Conservation (phyloP, 352 stramenopile genomes). For the Globisporangium parvum region DNA sequence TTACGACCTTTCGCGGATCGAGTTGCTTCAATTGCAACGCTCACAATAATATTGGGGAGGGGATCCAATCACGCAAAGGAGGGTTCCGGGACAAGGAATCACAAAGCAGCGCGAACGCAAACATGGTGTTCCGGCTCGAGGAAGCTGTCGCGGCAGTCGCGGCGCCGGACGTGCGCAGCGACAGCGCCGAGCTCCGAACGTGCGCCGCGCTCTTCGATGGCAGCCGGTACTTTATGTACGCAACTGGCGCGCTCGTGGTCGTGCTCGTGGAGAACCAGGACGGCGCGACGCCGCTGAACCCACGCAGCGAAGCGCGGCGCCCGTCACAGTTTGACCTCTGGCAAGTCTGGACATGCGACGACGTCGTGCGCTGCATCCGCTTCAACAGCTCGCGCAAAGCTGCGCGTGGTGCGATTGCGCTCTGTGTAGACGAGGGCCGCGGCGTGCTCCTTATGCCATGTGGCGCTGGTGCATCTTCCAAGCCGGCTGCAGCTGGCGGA, state of each 20-base stretch:
- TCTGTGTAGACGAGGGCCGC: slow-evolving; percentile 56
- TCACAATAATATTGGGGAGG: too few relatives aligned
- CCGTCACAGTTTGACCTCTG: slow-evolving; percentile 54
- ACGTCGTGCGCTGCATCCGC: slow-evolving; percentile 38
- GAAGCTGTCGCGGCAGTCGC: slow-evolving; percentile 33
- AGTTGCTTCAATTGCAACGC: too few relatives aligned
- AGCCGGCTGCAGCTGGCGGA: slow-evolving; percentile 12
- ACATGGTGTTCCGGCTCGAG: slow-evolving; percentile 14
- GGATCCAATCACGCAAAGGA: too few relatives aligned
- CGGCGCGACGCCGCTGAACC: slow-evolving; percentile 5
- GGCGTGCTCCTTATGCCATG: slow-evolving; percentile 56
- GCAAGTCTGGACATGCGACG: slow-evolving; percentile 57
- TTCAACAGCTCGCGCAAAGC: slow-evolving; percentile 50
- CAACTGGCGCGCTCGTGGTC: slow-evolving; percentile 47
- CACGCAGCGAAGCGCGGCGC: slow-evolving; percentile 18
- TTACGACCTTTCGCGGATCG: not conserved
- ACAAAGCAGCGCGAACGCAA: not conserved
- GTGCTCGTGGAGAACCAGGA: slow-evolving; percentile 44
- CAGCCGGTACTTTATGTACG: slow-evolving; percentile 57
- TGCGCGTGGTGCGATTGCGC: slow-evolving; percentile 46
- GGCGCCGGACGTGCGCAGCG: slow-evolving; percentile 22
- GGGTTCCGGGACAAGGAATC: not conserved
- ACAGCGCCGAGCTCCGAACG: slow-evolving; percentile 16
- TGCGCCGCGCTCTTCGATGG: slow-evolving; percentile 41
- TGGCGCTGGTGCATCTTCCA: slow-evolving; percentile 6